Evolutionary conservation across 768 basidiomycete species (phyloP).

Genomic region (Tylopilus sp.): DNA sequence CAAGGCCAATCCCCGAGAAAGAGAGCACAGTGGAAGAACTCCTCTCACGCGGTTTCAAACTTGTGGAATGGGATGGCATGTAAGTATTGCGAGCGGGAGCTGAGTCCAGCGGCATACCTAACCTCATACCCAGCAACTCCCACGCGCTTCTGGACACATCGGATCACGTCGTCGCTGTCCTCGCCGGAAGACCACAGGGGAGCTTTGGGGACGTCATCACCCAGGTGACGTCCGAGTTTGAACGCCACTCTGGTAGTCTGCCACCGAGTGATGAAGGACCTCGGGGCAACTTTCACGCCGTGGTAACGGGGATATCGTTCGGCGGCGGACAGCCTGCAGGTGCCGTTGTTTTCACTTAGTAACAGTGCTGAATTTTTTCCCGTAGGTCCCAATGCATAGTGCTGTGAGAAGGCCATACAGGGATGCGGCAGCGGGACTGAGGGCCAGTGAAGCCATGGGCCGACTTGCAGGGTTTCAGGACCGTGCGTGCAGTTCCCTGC

Average conservation of each 20-base stretch:
- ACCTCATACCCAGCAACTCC: neutral
- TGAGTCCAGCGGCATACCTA: no score
- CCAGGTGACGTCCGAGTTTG: neutral
- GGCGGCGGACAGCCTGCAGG: neutral
- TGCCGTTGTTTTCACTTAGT: no score
- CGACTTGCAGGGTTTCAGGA: constrained; percentile 3
- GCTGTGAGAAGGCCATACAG: fast-evolving
- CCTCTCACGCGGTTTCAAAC: neutral
- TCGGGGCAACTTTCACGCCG: neutral
- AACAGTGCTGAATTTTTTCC: no score
- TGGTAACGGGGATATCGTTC: neutral
- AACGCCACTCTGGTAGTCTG: neutral
- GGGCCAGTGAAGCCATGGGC: neutral
- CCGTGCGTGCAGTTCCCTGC: neutral
- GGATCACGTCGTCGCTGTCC: neutral
- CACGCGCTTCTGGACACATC: neutral
- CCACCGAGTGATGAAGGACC: no score
- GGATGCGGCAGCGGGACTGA: neutral
- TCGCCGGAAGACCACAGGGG: neutral
- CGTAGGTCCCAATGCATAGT: neutral
- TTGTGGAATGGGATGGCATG: constrained; percentile 3
- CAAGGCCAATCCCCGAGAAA: fast-evolving
- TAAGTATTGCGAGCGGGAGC: no score
- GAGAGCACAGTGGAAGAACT: neutral
- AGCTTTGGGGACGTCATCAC: neutral